Evolutionary conservation across 352 stramenopile genomes (phyloP), one percentile per base, ranked within the genome.

Genomic region (Phytopythium litorale): DNA sequence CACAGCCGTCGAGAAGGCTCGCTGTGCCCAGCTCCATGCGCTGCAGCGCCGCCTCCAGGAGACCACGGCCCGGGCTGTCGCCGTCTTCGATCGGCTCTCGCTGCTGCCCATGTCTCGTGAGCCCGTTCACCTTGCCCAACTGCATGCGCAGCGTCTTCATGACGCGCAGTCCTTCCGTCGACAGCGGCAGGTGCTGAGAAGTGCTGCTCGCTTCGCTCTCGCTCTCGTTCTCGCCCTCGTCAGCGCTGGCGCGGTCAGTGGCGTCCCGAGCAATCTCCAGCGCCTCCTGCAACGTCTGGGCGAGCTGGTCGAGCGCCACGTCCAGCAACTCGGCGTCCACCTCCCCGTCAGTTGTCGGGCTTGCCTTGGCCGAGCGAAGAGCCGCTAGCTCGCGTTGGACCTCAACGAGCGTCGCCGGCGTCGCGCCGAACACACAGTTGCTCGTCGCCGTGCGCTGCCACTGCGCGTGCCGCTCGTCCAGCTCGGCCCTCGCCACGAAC

Each of bases 1-100:
- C 80, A 23, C 83, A 64, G 4, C 62, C 75, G 4, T 88, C 78
- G 21, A 90, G 61, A 11, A 90, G 32, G 43, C 75, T 86, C 5
- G 78, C 81, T 0, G 76, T 86, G 4, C 81, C 81, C 15, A 87
- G 57, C 30, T 90, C 78, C 81, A 90, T 90, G 30, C 72, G 73
- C 40, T 75, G 76, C 48, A 82, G 73, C n/a, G 70, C 62, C n/a
- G 71, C 60, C 2, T 70, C 66, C 16, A 88, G 42, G 25, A 85
- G 80, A 18, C 58, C 51, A 9, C 64, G 42, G 18, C 21, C 60
- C 32, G 64, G 49, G 1, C 73, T 58, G 15, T 72, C 70, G 25
- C 32, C 42, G 50, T 54, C 57, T 66, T 57, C 23, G 46, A 8
- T 28, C 23, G 42, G 42, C 4, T 25, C 42, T 49, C 42, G 42